A percentile compares a stretch with the other conserved stretches of the same genome.
Conservation (phyloP, 345 rosid genomes). For the Noccaea caerulescens region DNA sequence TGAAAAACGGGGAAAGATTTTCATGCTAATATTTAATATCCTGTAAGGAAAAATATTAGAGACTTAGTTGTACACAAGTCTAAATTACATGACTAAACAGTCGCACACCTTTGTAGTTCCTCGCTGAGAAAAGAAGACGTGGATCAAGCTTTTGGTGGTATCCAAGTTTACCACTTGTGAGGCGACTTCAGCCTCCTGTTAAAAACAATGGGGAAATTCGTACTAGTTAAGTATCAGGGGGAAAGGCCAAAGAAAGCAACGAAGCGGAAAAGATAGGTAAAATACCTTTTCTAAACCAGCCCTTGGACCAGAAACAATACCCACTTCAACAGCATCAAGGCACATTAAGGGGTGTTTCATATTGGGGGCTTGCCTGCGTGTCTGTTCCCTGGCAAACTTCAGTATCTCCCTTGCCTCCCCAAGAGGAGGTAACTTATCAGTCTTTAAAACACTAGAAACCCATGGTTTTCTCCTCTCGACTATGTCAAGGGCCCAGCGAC, state of each 20-base stretch:
- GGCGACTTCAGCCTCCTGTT: constrained; percentile 76
- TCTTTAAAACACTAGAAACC: constrained; percentile 75
- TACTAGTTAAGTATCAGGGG: neutral
- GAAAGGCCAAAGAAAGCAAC: constrained; percentile 16
- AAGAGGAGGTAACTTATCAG: constrained; percentile 82
- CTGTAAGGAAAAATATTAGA: neutral
- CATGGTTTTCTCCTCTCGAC: constrained; percentile 75
- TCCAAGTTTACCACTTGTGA: constrained; percentile 62
- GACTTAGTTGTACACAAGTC: constrained; percentile 9
- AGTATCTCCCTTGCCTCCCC: constrained; percentile 90
- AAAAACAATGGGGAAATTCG: constrained; percentile 33
- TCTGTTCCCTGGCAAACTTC: constrained; percentile 78
- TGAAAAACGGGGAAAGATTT: neutral
- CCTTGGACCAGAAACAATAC: constrained; percentile 80
- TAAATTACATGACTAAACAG: constrained; percentile 20
- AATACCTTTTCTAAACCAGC: constrained; percentile 85
- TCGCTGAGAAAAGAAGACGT: constrained; percentile 86
- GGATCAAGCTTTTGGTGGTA: constrained; percentile 85
- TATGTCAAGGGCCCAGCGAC: constrained; percentile 86
- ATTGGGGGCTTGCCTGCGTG: constrained; percentile 78
- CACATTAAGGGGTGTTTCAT: constrained; percentile 84
- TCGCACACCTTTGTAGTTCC: constrained; percentile 78
- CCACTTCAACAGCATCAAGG: constrained; percentile 81
- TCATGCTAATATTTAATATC: constrained; percentile 2
- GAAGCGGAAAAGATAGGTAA: constrained; percentile 13